These are phyloP conservation scores for Marsdenia floribunda DNA, from an alignment of 257 asterid genomes.

Conservation along the genomic window DNA sequence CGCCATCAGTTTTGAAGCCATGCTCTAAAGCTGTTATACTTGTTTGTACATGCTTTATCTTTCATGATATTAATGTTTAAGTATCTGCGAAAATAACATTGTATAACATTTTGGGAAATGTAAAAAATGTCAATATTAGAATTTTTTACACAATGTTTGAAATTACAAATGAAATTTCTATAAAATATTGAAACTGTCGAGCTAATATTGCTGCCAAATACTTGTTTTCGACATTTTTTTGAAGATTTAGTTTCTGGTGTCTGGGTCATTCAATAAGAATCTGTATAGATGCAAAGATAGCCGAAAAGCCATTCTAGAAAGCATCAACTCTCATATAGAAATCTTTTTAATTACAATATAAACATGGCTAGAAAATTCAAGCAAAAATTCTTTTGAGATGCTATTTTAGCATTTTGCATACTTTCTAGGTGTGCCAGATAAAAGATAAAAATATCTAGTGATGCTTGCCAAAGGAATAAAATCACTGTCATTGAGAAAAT, in stretches of 20 bases:
- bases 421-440: not conserved
- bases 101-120: not conserved
- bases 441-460: not conserved
- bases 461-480: not conserved
- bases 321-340: not conserved
- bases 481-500: not conserved
- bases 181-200: not conserved
- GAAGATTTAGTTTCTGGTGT: not conserved
- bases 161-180: not conserved
- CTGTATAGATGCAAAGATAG: not conserved
- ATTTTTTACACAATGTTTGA: not conserved
- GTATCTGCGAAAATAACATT: not conserved
- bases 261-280: not conserved
- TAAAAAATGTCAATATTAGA: not conserved
- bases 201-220: not conserved
- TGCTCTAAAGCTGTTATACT: constrained; percentile 82
- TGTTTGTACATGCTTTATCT: constrained; percentile 87
- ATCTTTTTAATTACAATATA: not conserved
- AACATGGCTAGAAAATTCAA: not conserved
- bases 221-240: not conserved
- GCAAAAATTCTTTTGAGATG: not conserved
- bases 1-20: constrained; percentile 42
- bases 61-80: constrained; percentile 16
- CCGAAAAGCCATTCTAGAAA: not conserved
- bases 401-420: not conserved